These are phyloP conservation scores for Trichocomaceae sp. DNA, from an alignment of 2,329 filamentous ascomycete species.

Conservation along the genomic window DNA sequence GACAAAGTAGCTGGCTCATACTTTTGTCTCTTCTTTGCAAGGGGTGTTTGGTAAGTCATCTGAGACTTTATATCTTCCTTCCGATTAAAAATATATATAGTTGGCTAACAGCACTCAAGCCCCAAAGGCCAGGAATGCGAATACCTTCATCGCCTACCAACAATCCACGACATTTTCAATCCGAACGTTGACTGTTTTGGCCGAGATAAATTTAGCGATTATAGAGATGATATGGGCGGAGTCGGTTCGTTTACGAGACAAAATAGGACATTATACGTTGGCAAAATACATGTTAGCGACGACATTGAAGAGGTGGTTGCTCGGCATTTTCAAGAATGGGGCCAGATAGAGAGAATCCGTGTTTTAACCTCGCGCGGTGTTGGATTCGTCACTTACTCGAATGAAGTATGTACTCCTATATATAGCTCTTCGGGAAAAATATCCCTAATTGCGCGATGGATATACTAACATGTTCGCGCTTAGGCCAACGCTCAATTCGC, in stretches of 20 bases:
- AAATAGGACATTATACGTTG: constrained; percentile 89
- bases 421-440: background rate
- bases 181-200: constrained; percentile 94
- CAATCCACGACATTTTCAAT: constrained; percentile 82
- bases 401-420: constrained; percentile 47
- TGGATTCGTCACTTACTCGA: constrained; percentile 89
- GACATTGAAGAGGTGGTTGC: constrained; percentile 96
- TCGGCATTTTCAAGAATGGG: constrained; percentile 95
- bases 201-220: constrained; percentile 85
- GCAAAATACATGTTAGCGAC: constrained; percentile 88
- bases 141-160: constrained; percentile 83
- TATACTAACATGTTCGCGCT: background rate
- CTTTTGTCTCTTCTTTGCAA: constrained; percentile 88
- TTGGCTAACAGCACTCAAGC: constrained; percentile 17
- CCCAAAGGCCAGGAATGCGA: constrained; percentile 89
- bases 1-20: constrained; percentile 72
- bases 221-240: constrained; percentile 95
- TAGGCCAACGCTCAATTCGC: constrained; percentile 77
- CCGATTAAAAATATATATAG: background rate
- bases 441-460: background rate
- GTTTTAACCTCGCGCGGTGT: constrained; percentile 86
- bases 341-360: constrained; percentile 77
- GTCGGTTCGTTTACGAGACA: constrained; percentile 90
- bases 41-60: constrained; percentile 55
- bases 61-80: background rate